These are phyloP conservation scores for Clarireedia paspali DNA, from an alignment of 2,329 filamentous ascomycete genomes.

Conservation along the genomic window DNA sequence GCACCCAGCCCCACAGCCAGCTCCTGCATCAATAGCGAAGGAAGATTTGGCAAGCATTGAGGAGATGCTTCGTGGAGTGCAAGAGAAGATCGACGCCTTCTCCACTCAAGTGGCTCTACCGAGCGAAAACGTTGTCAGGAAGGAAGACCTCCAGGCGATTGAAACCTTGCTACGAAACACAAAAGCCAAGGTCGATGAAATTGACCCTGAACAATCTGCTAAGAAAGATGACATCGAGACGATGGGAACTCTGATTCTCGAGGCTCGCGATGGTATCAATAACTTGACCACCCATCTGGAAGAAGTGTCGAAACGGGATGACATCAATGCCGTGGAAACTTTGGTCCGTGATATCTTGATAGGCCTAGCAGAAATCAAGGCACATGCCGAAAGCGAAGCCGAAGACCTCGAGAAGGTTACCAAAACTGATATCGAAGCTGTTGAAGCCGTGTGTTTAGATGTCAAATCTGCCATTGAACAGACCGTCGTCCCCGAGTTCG, in stretches of 20 bases:
- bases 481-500: constrained; percentile 62
- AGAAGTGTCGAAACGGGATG: constrained; percentile 66
- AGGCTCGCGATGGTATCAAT: constrained; percentile 67
- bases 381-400: constrained; percentile 35
- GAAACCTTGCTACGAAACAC: constrained; percentile 86
- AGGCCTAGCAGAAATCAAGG: constrained; percentile 65
- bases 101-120: constrained; percentile 33
- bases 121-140: constrained; percentile 48
- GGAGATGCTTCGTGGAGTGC: constrained; percentile 45
- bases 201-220: constrained; percentile 65
- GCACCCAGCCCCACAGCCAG: constrained; percentile 34
- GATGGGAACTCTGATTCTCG: constrained; percentile 51
- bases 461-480: constrained; percentile 73
- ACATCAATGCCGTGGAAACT: constrained; percentile 68
- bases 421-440: constrained; percentile 74
- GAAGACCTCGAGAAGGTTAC: constrained; percentile 53
- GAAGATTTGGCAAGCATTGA: constrained; percentile 50
- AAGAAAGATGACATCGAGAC: constrained; percentile 55
- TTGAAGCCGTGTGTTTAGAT: constrained; percentile 76
- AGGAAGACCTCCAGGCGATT: constrained; percentile 84
- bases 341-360: constrained; percentile 71
- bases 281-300: constrained; percentile 61
- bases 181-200: constrained; percentile 79
- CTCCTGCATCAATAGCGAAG: constrained; percentile 37
- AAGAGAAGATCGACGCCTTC: constrained; percentile 48